These are phyloP conservation scores for Kwoniella shivajii DNA, from an alignment of 1,284 basidiomycete species.

Conservation along the genomic window DNA sequence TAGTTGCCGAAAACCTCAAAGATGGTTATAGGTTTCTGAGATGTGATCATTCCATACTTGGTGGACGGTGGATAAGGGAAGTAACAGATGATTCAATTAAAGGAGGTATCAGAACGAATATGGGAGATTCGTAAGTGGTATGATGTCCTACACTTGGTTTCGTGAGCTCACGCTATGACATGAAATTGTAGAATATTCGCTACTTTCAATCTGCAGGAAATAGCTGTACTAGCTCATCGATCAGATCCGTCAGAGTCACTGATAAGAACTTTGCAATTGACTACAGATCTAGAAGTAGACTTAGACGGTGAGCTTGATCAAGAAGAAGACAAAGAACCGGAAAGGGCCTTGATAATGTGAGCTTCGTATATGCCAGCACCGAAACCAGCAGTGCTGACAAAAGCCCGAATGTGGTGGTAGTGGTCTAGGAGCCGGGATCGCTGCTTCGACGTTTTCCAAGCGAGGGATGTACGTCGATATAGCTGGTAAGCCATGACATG, in stretches of 20 bases:
- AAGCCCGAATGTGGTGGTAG: conserved; percentile 59
- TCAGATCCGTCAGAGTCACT: conserved; percentile 25
- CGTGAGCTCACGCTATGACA: not conserved
- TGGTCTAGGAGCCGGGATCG: conserved; percentile 81
- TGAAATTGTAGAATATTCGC: conserved; percentile 73
- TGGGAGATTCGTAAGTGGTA: conserved; percentile 58
- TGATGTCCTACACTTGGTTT: not conserved
- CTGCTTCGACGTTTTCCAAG: conserved; percentile 69
- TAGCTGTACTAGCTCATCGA: conserved; percentile 65
- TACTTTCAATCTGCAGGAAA: conserved; percentile 83
- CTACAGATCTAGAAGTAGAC: conserved; percentile 27
- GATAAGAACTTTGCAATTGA: conserved; percentile 24
- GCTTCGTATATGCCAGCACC: not conserved
- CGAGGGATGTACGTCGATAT: conserved; percentile 62
- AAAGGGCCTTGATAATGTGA: conserved; percentile 41
- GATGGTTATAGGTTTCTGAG: conserved; percentile 75
- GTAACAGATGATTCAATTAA: conserved; percentile 34
- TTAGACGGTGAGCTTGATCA: conserved; percentile 17
- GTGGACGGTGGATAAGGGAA: conserved; percentile 75
- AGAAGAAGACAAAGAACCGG: conserved; percentile 13
- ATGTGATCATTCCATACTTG: conserved; percentile 83
- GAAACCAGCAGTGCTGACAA: not conserved
- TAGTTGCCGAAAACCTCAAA: conserved; percentile 70
- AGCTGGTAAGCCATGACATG: conserved; percentile 29
- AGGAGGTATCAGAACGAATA: conserved; percentile 43